Percentiles rank a stretch among this genome's conserved stretches.
Conservation (phyloP, 371 early-diverging fungal genomes). For the Zopfochytrium polystomum region DNA sequence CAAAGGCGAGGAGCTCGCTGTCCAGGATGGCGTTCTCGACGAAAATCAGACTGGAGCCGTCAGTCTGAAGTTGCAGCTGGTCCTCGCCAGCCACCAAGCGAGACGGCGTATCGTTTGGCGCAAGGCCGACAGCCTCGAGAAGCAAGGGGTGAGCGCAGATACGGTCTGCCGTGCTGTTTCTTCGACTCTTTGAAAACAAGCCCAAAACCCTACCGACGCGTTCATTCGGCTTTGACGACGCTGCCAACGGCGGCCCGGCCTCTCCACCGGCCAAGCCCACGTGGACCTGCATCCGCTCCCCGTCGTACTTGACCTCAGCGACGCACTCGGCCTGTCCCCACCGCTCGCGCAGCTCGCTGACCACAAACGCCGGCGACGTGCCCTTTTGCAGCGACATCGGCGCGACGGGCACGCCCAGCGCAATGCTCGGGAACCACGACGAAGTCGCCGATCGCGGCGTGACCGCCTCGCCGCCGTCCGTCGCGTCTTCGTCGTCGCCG, state of each 20-base stretch:
- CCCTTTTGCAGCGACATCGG: conserved; percentile 19
- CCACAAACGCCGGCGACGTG: conserved; percentile 21
- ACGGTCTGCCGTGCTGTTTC: conserved; percentile 25
- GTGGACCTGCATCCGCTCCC: conserved; percentile 27
- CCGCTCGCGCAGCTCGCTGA: conserved; percentile 11
- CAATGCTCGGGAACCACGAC: no score
- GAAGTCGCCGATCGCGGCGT: background rate
- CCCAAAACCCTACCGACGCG: conserved; percentile 2
- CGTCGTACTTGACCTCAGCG: conserved; percentile 34
- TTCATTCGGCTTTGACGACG: background rate
- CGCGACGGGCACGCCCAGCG: conserved; percentile 11
- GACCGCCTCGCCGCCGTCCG: background rate
- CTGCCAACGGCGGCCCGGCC: background rate
- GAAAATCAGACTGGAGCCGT: background rate
- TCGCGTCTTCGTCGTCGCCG: background rate
- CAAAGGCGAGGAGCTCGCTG: conserved; percentile 23
- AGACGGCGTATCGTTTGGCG: background rate
- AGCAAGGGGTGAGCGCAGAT: conserved; percentile 20
- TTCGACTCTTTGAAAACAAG: conserved; percentile 18
- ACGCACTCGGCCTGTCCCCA: conserved; percentile 10
- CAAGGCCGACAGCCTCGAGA: conserved; percentile 9
- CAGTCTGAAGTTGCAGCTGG: background rate
- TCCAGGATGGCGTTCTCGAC: conserved; percentile 19
- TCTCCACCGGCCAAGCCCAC: background rate
- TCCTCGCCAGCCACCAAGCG: background rate